These are phyloP conservation scores for Brasenia schreberi DNA, from an alignment of 164 flowering plant species.

Conservation along the genomic window DNA sequence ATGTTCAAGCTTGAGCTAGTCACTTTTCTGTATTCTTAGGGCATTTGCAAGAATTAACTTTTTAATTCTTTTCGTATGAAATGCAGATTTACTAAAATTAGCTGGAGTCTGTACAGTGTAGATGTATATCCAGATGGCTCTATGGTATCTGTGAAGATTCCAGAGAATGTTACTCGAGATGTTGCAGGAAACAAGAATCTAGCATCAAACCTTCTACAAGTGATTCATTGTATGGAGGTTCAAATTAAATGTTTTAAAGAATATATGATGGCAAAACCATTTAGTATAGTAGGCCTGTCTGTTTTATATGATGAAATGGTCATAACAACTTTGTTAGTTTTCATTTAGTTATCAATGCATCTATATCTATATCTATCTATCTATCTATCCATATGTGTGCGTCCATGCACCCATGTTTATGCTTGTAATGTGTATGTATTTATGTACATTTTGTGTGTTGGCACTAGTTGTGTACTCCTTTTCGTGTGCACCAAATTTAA, in stretches of 20 bases:
- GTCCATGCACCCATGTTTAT: too few species aligned
- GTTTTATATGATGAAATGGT: background rate
- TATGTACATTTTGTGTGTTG: too few species aligned
- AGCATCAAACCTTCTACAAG: conserved; percentile 66
- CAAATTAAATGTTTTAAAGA: background rate
- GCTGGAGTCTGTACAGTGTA: conserved; percentile 31
- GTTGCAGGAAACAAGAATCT: conserved; percentile 80
- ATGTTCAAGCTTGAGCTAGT: conserved; percentile 10
- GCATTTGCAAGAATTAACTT: background rate
- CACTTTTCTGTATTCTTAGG: background rate
- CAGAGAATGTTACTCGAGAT: conserved; percentile 74
- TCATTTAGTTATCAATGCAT: too few species aligned
- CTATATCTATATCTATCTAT: too few species aligned
- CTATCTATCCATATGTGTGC: too few species aligned
- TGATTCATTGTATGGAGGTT: conserved; percentile 66
- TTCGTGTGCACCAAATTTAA: too few species aligned
- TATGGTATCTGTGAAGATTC: conserved; percentile 40
- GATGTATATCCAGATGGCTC: conserved; percentile 38
- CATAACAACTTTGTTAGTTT: too few species aligned
- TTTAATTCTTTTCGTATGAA: background rate
- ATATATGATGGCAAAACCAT: too few species aligned
- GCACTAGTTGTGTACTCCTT: too few species aligned
- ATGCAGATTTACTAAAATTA: conserved; percentile 59
- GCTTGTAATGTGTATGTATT: too few species aligned
- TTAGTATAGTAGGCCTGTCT: background rate